Evolutionary conservation across 345 rosid species (phyloP).

Genomic region (Gossypium bickii): DNA sequence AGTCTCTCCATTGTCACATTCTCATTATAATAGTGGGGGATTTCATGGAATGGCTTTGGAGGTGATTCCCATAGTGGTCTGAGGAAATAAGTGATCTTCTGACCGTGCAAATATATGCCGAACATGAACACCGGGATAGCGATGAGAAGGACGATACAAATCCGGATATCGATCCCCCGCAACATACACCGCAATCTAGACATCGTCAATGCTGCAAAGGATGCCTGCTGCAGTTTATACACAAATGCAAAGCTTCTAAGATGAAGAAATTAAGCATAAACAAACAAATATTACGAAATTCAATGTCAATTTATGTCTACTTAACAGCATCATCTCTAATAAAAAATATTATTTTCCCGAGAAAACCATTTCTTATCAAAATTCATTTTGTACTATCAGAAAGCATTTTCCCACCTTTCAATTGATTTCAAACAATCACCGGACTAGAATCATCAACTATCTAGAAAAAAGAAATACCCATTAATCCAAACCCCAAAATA

Average conservation of each 20-base stretch:
- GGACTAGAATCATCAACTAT: neutral
- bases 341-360: neutral
- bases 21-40: constrained; percentile 78
- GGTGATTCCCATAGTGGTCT: constrained; percentile 73
- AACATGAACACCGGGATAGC: constrained; percentile 40
- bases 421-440: neutral
- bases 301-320: neutral
- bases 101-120: constrained; percentile 56
- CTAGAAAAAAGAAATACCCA: constrained; percentile 6
- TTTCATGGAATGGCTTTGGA: constrained; percentile 47
- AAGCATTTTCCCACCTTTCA: neutral
- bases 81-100: constrained; percentile 56
- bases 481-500: neutral
- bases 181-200: constrained; percentile 54
- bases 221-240: constrained; percentile 35
- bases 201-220: constrained; percentile 38
- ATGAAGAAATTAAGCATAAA: constrained; percentile 7
- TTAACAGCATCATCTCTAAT: neutral
- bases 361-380: too few species aligned
- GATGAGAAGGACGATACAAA: constrained; percentile 30
- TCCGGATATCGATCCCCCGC: constrained; percentile 49
- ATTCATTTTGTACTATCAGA: too few species aligned
- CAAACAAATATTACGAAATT: neutral
- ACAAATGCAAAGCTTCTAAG: constrained; percentile 17
- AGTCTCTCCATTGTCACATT: constrained; percentile 67